Base-by-base conservation (phyloP, 2,329 filamentous ascomycete genomes). In the Ophiostoma ulmi region DNA sequence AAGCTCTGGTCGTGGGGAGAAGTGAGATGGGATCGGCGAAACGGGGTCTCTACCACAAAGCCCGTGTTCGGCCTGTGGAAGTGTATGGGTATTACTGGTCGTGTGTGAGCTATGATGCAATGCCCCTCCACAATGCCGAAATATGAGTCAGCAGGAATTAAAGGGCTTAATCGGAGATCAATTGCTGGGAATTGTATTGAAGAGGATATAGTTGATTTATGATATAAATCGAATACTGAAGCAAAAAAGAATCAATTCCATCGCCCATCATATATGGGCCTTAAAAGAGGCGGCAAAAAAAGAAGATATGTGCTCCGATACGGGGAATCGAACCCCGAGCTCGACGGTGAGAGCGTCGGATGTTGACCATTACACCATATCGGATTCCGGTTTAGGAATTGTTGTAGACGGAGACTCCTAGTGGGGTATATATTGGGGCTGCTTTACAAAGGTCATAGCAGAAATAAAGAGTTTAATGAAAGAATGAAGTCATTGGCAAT, bases 321-420 rank as follows among this genome's bases (percentile, higher is more conserved):
- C 72, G 72, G 72, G 72, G 72, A 73, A 73, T 73, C 72, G 72
- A 73, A 73, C 72, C 72, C 72, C 72, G 72, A 73, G 72, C 72
- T 73, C 72, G 72, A 73, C 72, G 72, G 72, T 73, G 72, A 73
- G 72, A 73, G 72, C 72, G 72, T 73, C 72, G 72, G 72, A 73
- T 73, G 72, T 73, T 73, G 70, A 69, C 72, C 72, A 73, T 73
- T 73, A 73, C 72, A 73, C 72, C 72, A 73, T 73, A 73, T 73
- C 72, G 72, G 72, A 73, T 71, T 58, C n/a, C 52, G 10, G 22
- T 26, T 58, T 31, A 2, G 52, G n/a, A 58, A 58, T 58, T 58
- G 52, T 26, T 58, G 52, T n/a, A 58, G 22, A 2, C 1, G 3
- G 6, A 14, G 39, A 14, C 11, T 17, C 7, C n/a, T 20, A 48